A percentile compares a stretch with the other conserved stretches of the same genome.
Evolutionary conservation across 1,139 yeast genomes (phyloP).

Genomic region (Pichia sp.): DNA sequence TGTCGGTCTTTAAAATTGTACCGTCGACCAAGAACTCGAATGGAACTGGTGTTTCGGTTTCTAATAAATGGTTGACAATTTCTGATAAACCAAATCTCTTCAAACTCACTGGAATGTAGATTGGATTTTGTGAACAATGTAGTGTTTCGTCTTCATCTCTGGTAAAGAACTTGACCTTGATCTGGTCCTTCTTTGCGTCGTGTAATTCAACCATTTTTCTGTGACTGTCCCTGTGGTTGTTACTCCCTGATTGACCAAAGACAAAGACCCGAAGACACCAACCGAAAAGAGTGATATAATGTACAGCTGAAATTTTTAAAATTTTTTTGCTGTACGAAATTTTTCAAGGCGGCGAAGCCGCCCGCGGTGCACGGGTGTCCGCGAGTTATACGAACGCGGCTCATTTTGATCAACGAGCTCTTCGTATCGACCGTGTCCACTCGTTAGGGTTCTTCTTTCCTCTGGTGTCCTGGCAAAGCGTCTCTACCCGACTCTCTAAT

Average conservation of each 20-base stretch:
- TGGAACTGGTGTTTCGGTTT: slow-evolving; percentile 65
- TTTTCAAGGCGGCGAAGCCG: slow-evolving; percentile 12
- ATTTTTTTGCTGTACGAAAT: neutral
- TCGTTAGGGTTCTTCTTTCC: no score
- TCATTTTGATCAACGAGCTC: neutral
- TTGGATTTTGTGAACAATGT: slow-evolving; percentile 78
- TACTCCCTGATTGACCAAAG: no score
- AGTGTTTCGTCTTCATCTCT: slow-evolving; percentile 75
- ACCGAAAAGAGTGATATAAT: no score
- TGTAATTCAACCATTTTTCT: slow-evolving; percentile 14
- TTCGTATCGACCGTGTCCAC: no score
- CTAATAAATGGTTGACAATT: slow-evolving; percentile 84
- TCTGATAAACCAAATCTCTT: slow-evolving; percentile 93
- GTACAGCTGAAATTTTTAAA: slow-evolving; percentile 1
- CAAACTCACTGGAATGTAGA: slow-evolving; percentile 81
- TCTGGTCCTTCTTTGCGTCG: slow-evolving; percentile 36
- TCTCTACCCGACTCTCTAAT: no score
- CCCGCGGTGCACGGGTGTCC: slow-evolving; percentile 1
- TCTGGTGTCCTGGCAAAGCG: no score
- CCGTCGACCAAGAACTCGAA: slow-evolving; percentile 94
- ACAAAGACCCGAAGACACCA: no score
- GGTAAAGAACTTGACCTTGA: slow-evolving; percentile 82
- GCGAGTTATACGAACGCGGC: neutral
- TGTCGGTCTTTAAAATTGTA: slow-evolving; percentile 68
- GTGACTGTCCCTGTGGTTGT: no score